Conservation (phyloP, 768 basidiomycete species). For the Leucocoprinus sp. region DNA sequence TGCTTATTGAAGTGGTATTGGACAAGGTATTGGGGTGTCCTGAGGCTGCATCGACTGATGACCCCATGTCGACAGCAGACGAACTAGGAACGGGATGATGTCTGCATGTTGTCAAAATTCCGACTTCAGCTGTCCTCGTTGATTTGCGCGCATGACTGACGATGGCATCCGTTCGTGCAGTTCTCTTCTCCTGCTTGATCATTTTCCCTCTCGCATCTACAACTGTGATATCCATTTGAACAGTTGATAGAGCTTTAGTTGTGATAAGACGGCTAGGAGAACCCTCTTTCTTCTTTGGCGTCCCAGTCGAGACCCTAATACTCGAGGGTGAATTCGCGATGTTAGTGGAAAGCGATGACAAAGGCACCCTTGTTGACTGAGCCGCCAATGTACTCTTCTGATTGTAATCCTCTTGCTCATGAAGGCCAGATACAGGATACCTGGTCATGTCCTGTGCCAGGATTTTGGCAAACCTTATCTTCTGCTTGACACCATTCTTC, state of each 20-base stretch:
- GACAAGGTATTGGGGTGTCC: not conserved
- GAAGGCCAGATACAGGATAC: not conserved
- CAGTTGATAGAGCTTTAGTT: constrained; percentile 27
- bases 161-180: constrained; percentile 38
- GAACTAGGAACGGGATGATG: not conserved
- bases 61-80: not conserved
- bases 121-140: not conserved
- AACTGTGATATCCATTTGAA: constrained; percentile 61
- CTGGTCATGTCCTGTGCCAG: not conserved
- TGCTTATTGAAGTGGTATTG: not conserved
- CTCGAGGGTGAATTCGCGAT: constrained; percentile 25
- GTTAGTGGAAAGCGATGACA: constrained; percentile 4
- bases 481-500: not conserved
- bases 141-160: constrained; percentile 21
- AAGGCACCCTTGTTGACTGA: not conserved
- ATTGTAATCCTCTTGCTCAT: not conserved
- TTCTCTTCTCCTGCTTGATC: constrained; percentile 52
- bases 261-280: constrained; percentile 18
- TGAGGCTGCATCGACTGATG: not conserved
- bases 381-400: not conserved
- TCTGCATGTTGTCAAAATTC: not conserved
- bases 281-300: constrained; percentile 30
- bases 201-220: constrained; percentile 53
- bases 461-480: constrained; percentile 3
- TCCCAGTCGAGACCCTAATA: constrained; percentile 28